Conservation (phyloP, 768 basidiomycete genomes). For the Boletus rufocinnamomeus region DNA sequence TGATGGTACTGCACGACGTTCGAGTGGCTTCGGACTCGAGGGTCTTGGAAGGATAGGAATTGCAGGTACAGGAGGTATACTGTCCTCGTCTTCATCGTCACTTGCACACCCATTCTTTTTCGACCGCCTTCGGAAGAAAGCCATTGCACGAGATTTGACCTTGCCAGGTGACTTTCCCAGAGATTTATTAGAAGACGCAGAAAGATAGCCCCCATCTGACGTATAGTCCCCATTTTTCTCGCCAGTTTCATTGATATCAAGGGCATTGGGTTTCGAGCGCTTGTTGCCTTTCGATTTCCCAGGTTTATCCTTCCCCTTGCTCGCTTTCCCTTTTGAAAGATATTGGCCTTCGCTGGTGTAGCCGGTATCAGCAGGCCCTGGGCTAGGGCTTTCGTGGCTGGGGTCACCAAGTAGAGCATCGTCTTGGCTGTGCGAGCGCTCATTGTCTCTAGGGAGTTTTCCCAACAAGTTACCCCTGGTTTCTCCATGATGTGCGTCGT, state of each 20-base stretch:
- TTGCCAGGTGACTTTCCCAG: conserved; percentile 31
- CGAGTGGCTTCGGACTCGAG: conserved; percentile 33
- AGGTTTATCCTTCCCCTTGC: conserved; percentile 24
- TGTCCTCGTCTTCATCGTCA: conserved; percentile 35
- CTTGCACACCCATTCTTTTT: conserved; percentile 29
- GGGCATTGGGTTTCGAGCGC: conserved; percentile 17
- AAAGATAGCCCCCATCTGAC: conserved; percentile 36
- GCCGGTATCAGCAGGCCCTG: conserved; percentile 23
- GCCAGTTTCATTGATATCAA: conserved; percentile 17
- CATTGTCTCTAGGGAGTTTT: conserved; percentile 11
- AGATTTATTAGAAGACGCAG: conserved; percentile 37
- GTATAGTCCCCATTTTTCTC: conserved; percentile 27
- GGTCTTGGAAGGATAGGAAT: conserved; percentile 29
- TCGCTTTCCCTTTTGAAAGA: conserved; percentile 26
- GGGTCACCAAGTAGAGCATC: conserved; percentile 14
- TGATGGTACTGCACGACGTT: conserved; percentile 26
- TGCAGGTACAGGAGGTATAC: conserved; percentile 36
- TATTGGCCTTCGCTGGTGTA: conserved; percentile 37
- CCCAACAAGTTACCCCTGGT: background rate
- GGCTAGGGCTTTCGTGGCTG: conserved; percentile 18
- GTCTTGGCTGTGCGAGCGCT: conserved; percentile 28
- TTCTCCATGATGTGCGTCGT: conserved; percentile 1
- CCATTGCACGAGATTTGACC: conserved; percentile 35
- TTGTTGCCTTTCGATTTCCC: conserved; percentile 23
- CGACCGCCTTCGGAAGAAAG: conserved; percentile 35